Conservation (phyloP, 176 grass and related monocot genomes). For the Avena insularis region DNA sequence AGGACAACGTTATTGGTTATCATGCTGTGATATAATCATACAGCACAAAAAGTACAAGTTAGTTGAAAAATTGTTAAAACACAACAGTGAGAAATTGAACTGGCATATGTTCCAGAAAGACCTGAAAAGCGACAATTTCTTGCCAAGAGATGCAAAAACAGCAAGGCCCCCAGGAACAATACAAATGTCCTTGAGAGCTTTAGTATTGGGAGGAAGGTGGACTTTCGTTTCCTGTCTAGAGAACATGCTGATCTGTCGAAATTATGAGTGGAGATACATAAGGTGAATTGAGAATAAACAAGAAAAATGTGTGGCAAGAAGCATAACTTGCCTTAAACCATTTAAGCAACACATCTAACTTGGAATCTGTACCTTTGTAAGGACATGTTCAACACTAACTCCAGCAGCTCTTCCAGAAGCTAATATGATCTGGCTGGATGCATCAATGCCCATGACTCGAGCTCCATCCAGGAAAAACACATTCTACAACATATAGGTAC, state of each 20-base stretch:
- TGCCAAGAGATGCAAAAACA: constrained; percentile 84
- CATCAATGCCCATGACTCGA: constrained; percentile 87
- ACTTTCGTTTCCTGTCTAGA: constrained; percentile 57
- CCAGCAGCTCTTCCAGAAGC: constrained; percentile 69
- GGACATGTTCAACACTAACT: constrained; percentile 73
- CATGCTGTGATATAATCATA: constrained; percentile 59
- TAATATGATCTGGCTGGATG: constrained; percentile 64
- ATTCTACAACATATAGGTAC: constrained; percentile 63
- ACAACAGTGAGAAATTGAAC: constrained; percentile 33
- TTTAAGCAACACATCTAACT: constrained; percentile 33
- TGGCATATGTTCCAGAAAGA: constrained; percentile 40
- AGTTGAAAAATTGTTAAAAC: not conserved
- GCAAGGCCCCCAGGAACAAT: constrained; percentile 61
- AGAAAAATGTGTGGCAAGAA: constrained; percentile 22
- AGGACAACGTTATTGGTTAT: constrained; percentile 70
- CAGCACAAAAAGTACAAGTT: constrained; percentile 36
- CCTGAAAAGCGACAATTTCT: constrained; percentile 80
- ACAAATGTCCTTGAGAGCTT: constrained; percentile 79
- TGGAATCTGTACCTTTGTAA: constrained; percentile 76
- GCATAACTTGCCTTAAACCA: constrained; percentile 1
- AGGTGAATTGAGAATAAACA: constrained; percentile 41
- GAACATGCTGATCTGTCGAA: constrained; percentile 78
- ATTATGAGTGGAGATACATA: constrained; percentile 40
- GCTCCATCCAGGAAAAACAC: constrained; percentile 76
- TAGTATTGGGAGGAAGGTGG: constrained; percentile 74